phyloP scores from a whole-genome alignment of 2,329 filamentous ascomycete genomes.

The Mycogone perniciosa region DNA sequence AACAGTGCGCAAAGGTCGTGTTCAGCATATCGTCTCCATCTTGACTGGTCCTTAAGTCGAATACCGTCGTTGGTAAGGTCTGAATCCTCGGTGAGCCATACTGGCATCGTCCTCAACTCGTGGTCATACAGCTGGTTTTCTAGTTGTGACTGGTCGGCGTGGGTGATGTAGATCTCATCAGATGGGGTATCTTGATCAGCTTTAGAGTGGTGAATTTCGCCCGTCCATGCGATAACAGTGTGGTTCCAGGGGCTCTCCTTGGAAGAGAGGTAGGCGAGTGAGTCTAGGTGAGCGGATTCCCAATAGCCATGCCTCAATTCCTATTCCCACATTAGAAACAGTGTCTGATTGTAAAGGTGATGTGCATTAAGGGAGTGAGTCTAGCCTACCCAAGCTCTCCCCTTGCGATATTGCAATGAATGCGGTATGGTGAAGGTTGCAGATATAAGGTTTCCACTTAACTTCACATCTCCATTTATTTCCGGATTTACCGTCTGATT shows the following conservation, averaged over 20 bases:
- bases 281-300: constrained; percentile 86
- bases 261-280: constrained; percentile 78
- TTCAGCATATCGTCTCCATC: constrained; percentile 86
- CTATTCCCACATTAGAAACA: background rate
- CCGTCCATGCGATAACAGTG: constrained; percentile 89
- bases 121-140: constrained; percentile 67
- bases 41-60: constrained; percentile 68
- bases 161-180: constrained; percentile 35
- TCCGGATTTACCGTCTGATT: background rate
- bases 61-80: constrained; percentile 49
- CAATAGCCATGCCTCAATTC: constrained; percentile 53
- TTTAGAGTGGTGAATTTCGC: constrained; percentile 56
- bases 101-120: constrained; percentile 71
- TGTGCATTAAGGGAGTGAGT: constrained; percentile 14
- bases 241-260: constrained; percentile 73
- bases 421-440: constrained; percentile 57
- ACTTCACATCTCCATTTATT: background rate
- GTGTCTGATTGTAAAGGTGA: background rate
- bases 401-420: constrained; percentile 48
- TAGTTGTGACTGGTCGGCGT: constrained; percentile 62
- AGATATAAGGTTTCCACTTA: constrained; percentile 55
- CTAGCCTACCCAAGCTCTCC: constrained; percentile 53
- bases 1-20: constrained; percentile 87
- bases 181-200: background rate
- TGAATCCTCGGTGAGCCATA: constrained; percentile 80